A percentile compares a stretch with the other conserved stretches of the same genome.
Evolutionary conservation across 345 rosid genomes (phyloP).

Genomic region (Eutrema heterophyllum): DNA sequence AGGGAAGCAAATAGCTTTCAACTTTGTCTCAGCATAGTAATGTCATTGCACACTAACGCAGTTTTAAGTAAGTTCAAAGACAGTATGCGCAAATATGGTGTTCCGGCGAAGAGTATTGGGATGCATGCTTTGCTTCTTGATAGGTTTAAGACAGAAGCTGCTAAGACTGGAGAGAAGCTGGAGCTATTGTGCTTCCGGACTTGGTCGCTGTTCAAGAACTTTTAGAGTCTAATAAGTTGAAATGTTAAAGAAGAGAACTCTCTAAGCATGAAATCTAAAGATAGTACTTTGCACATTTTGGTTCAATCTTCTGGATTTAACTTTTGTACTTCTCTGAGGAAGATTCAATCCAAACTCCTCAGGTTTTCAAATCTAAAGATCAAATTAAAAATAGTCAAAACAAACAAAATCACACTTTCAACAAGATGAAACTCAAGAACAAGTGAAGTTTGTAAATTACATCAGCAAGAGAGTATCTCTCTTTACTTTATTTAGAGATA

Average conservation of each 20-base stretch:
- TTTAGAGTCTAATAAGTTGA: constrained; percentile 43
- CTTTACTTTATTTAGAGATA: constrained; percentile 1
- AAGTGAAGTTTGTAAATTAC: neutral
- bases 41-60: constrained; percentile 6
- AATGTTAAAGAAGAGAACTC: constrained; percentile 20
- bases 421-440: neutral
- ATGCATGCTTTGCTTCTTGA: constrained; percentile 88
- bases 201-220: constrained; percentile 58
- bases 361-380: neutral
- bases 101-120: constrained; percentile 73
- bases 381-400: neutral
- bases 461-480: neutral
- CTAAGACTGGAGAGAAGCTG: constrained; percentile 72
- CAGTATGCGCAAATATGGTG: constrained; percentile 81
- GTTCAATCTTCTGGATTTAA: neutral
- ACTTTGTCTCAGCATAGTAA: constrained; percentile 3
- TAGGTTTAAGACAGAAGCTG: constrained; percentile 77
- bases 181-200: constrained; percentile 82
- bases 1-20: constrained; percentile 11
- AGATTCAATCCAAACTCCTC: neutral
- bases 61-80: constrained; percentile 25
- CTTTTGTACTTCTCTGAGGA: neutral
- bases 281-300: constrained; percentile 11
- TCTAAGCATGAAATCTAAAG: neutral
- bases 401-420: neutral